Evolutionary conservation across 192 early-diverging fungal species (phyloP), one percentile per base, ranked within the genome.

Genomic region (Backusella liffmaniae): DNA sequence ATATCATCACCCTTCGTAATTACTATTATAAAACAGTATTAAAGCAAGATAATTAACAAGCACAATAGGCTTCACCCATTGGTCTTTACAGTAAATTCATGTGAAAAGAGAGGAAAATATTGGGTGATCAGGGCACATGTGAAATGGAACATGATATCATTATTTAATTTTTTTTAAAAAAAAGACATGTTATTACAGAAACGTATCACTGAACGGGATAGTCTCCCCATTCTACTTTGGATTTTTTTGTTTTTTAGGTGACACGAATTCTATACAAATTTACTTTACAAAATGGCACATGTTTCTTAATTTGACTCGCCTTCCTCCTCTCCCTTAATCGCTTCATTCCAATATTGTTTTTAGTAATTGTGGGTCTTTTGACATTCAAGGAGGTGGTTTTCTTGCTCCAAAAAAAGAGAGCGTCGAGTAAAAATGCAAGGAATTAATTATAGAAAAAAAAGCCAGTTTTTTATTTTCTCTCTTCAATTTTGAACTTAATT

Each of bases 201-300:
- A 23, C 56, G 56, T 59, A 62, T 26, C 56, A 62, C 56, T 62
- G 23, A 62, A 62, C 0, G 26, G 3, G 56, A 62, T 0, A 59
- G 2, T 62, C 23, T 23, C 56, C 23, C 12, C 56, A 62, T 29
- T 62, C 23, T 62, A 23, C 56, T 29, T 29, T 26, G 12, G 26
- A 13, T 23, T 53, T 53, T 21, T 32, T 32, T 32, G 2, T 2
- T 32, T 29, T 62, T 9, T 12, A 62, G 56, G 56, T 62, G 56
- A 62, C 56, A 62, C 56, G 23, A 62, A 62, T 29, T 62, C 9
- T 8, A 62, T 62, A 29, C 12, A 62, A 62, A 62, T 62, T 62
- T 62, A 62, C 56, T 62, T 62, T 62, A 62, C 56, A 62, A 62
- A 62, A 62, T 29, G 23, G 21, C 56, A 62, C 56, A 62, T 62